These are phyloP conservation scores for Arachis stenosperma DNA, from an alignment of 306 rosid genomes.

Conservation along the genomic window DNA sequence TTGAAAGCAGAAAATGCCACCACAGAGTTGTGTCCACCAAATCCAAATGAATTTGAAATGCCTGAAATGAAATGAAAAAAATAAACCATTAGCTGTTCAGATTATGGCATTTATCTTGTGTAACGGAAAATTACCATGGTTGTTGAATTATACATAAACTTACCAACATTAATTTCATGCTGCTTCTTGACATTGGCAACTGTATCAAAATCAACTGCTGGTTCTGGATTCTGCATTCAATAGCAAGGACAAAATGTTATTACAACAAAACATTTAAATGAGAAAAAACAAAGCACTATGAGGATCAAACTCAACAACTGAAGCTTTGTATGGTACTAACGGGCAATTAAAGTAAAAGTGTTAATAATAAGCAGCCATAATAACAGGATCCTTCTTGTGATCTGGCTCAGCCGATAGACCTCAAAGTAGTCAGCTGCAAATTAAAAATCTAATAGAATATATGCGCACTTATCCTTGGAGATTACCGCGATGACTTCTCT, in stretches of 20 bases:
- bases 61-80: conserved; percentile 50
- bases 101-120: conserved; percentile 2
- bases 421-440: neutral
- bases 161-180: conserved; percentile 94
- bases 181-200: conserved; percentile 80
- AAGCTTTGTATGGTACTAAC: neutral
- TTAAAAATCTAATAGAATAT: neutral
- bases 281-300: conserved; percentile 13
- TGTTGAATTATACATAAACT: conserved; percentile 43
- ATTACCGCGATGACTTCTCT: conserved; percentile 6
- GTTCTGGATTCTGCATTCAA: conserved; percentile 85
- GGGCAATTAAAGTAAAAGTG: neutral
- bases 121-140: conserved; percentile 11
- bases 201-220: conserved; percentile 91
- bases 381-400: neutral
- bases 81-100: conserved; percentile 10
- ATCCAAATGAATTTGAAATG: conserved; percentile 94
- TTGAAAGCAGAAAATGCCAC: conserved; percentile 90
- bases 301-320: conserved; percentile 10
- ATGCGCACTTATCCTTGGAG: conserved; percentile 8
- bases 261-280: neutral
- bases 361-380: neutral
- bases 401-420: conserved; percentile 7
- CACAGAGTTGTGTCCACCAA: conserved; percentile 98
- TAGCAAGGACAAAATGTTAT: conserved; percentile 22